Percentiles rank a stretch among this genome's conserved stretches.
Evolutionary conservation across 805 yeast genomes (phyloP).

Genomic region (Candida ficus): DNA sequence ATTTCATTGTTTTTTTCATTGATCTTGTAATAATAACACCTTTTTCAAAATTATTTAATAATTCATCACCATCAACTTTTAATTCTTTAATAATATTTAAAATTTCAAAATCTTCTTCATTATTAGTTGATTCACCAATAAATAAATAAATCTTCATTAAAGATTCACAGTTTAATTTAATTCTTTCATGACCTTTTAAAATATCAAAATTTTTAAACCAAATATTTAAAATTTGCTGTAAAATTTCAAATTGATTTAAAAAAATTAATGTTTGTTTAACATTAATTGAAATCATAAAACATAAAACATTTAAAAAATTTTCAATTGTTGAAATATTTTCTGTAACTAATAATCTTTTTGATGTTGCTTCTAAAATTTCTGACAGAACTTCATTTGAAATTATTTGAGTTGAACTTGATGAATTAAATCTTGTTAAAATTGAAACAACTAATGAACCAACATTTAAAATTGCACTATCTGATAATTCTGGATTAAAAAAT

Average conservation of each 20-base stretch:
- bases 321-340: slow-evolving; percentile 70
- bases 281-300: slow-evolving; percentile 59
- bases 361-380: slow-evolving; percentile 69
- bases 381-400: slow-evolving; percentile 26
- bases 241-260: slow-evolving; percentile 38
- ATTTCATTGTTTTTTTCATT: slow-evolving; percentile 59
- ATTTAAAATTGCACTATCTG: slow-evolving; percentile 79
- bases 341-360: slow-evolving; percentile 59
- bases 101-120: background rate
- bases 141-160: slow-evolving; percentile 61
- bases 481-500: slow-evolving; percentile 62
- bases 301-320: slow-evolving; percentile 70
- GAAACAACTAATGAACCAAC: slow-evolving; percentile 62
- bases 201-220: slow-evolving; percentile 85
- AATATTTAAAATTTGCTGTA: slow-evolving; percentile 52
- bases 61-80: slow-evolving; percentile 71
- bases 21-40: slow-evolving; percentile 82
- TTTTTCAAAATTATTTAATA: slow-evolving; percentile 45
- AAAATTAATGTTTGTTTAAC: slow-evolving; percentile 61
- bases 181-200: slow-evolving; percentile 66
- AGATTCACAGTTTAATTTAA: slow-evolving; percentile 62
- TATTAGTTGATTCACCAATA: slow-evolving; percentile 45
- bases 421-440: slow-evolving; percentile 47
- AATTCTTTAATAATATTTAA: slow-evolving; percentile 34
- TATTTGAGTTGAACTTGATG: slow-evolving; percentile 1